Evolutionary conservation across 169 alveolate genomes (phyloP).

Genomic region (Plasmodium knowlesi): DNA sequence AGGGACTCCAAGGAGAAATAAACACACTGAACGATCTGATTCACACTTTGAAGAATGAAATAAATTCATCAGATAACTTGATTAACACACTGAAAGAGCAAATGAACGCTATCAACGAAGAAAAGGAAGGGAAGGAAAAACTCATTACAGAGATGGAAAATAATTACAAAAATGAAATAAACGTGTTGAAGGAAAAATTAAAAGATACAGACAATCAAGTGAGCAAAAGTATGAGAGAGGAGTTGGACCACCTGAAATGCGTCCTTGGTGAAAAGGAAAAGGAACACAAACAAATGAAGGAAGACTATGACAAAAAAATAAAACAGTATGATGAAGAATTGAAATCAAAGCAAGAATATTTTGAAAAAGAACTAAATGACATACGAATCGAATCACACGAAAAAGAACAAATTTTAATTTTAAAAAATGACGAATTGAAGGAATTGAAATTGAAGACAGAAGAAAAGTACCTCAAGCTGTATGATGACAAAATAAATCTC

Average conservation of each 20-base stretch:
- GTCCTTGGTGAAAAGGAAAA: slow-evolving; percentile 6
- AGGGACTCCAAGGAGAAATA: neutral
- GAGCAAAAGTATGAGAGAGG: neutral
- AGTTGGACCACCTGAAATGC: neutral
- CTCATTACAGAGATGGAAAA: slow-evolving; percentile 14
- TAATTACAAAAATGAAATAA: slow-evolving; percentile 32
- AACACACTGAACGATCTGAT: neutral
- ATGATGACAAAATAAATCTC: slow-evolving; percentile 3
- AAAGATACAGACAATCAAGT: slow-evolving; percentile 5
- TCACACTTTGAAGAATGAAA: slow-evolving; percentile 11
- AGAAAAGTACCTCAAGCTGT: slow-evolving; percentile 21
- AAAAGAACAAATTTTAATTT: slow-evolving; percentile 6
- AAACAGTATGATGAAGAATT: slow-evolving; percentile 5
- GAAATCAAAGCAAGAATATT: neutral
- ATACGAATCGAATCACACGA: slow-evolving; percentile 16
- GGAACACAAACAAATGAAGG: neutral
- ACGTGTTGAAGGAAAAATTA: slow-evolving; percentile 13
- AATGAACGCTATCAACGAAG: neutral
- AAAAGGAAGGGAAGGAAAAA: slow-evolving; percentile 18
- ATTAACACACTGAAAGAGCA: slow-evolving; percentile 10
- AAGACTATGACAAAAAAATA: slow-evolving; percentile 13
- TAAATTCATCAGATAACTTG: neutral
- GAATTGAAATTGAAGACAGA: slow-evolving; percentile 15
- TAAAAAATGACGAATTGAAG: slow-evolving; percentile 27
- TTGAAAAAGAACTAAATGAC: slow-evolving; percentile 36